Base-by-base conservation (phyloP, 495 filamentous ascomycete species). In the Rusavskia elegans region DNA sequence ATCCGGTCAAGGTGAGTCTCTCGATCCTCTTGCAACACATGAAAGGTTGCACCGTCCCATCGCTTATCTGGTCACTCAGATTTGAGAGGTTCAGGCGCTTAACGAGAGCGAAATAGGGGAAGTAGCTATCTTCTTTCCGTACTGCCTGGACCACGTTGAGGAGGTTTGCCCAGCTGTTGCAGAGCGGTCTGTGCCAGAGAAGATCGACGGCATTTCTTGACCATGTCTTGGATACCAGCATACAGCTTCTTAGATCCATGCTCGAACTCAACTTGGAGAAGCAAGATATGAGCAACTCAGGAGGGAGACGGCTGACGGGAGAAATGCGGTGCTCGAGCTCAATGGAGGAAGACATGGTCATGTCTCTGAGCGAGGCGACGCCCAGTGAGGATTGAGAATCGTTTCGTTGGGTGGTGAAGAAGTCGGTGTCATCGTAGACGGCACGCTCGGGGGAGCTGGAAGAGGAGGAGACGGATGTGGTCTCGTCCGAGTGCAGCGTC, bases 221-320 rank as follows among this genome's bases (percentile, higher is more conserved):
- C 93, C 93, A 99, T 55, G 81, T 80, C 62, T 87, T 87, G 60
- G 82, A 94, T 8, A 94, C 90, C 60, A 90, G 70, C 86, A 99
- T 90, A 63, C 87, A 90, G 64, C 80, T 83, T 55, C 84, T 71
- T 54, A 96, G 76, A 61, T 97, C 92, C 5, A 66, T 64, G 3
- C 86, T 74, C 30, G 77, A 80, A 59, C 66, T 78, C 41, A 99
- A 79, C 62, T 88, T 92, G 14, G 84, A 73, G 68, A 99, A 96
- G 51, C 95, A 84, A 61, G 80, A 77, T 56, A 99, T 96, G 49
- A 97, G 76, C 45, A 99, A 82, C 71, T 99, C 93, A 57, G 88
- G 87, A 13, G 93, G 93, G 29, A 99, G 77, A 42, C 82, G 78
- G 48, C 84, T 79, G 56, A 96, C 81, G 40, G 89, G 89, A 19